phyloP scores from a whole-genome alignment of 2,329 filamentous ascomycete genomes.

The Microsporum audouinii region DNA sequence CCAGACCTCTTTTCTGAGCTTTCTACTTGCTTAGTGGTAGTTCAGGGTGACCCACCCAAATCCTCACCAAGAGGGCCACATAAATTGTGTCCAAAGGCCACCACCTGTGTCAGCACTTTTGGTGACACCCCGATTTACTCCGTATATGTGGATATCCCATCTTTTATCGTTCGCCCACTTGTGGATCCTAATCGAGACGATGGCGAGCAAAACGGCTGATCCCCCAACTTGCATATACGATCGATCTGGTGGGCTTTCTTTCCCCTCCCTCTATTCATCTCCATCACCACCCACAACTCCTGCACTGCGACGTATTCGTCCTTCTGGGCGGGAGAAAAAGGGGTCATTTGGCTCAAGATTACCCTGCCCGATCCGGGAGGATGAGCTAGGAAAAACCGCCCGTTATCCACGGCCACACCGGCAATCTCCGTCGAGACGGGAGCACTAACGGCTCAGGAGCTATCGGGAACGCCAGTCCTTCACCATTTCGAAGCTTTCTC shows the following conservation, averaged over 20 bases:
- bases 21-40: background rate
- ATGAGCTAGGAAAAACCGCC: background rate
- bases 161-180: background rate
- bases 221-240: background rate
- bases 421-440: background rate
- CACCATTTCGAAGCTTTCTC: background rate
- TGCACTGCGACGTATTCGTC: background rate
- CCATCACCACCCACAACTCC: background rate
- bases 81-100: background rate
- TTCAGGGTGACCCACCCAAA: background rate
- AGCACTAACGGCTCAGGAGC: background rate
- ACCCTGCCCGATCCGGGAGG: background rate
- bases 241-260: background rate
- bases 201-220: background rate
- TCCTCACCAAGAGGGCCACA: background rate
- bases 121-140: background rate
- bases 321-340: background rate
- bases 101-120: background rate
- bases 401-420: background rate
- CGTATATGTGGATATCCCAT: background rate
- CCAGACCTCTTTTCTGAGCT: background rate
- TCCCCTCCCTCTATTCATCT: background rate
- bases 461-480: background rate
- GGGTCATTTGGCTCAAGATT: background rate
- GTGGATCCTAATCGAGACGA: background rate